Base-by-base conservation (phyloP, 2,329 filamentous ascomycete species). In the Geosmithia putterillii region DNA sequence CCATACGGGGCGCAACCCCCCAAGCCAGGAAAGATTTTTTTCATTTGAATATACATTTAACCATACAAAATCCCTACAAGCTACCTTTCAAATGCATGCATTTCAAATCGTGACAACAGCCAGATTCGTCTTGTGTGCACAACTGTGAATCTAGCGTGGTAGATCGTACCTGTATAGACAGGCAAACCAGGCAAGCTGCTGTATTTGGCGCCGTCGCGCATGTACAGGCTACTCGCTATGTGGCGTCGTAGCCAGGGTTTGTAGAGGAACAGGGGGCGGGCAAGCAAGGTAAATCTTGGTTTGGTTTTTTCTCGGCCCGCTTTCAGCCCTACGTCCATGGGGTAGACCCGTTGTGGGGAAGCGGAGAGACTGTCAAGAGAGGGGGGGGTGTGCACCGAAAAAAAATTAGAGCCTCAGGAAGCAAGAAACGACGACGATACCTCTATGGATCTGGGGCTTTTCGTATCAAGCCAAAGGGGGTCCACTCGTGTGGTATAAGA, bases 311-410 rank as follows among this genome's bases (percentile, higher is more conserved):
- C 18, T 12, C 42, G 42, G 42, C 42, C 42, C 42, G 42, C 42
- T 39, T 43, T 43, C 42, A 43, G 42, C 42, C 42, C 42, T 43
- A 43, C 42, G 42, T 3, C 10, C n/a, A 12, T 3, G 35, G 14
- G 19, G 35, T 38, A 20, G 35, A n/a, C 35, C 28, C 28, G 28
- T 32, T 32, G 28, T 32, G 28, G 28, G 28, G 28, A 32, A 32
- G 28, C 28, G 28, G 28, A 32, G 28, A 32, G 28, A n/a, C n/a
- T n/a, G 28, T 3, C 28, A 6, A 12, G 28, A 14, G 28, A 12
- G 28, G 10, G 28, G 28, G 28, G 28, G 28, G 28, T 32, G 28
- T 32, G 28, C 28, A 32, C 15, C 28, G 28, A 12, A 12, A 12
- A 32, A 32, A 32, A 7, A 7, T 6, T 32, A 32, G 28, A 32